These are phyloP conservation scores for Jackrogersella minutella DNA, from an alignment of 495 filamentous ascomycete genomes.

Conservation along the genomic window DNA sequence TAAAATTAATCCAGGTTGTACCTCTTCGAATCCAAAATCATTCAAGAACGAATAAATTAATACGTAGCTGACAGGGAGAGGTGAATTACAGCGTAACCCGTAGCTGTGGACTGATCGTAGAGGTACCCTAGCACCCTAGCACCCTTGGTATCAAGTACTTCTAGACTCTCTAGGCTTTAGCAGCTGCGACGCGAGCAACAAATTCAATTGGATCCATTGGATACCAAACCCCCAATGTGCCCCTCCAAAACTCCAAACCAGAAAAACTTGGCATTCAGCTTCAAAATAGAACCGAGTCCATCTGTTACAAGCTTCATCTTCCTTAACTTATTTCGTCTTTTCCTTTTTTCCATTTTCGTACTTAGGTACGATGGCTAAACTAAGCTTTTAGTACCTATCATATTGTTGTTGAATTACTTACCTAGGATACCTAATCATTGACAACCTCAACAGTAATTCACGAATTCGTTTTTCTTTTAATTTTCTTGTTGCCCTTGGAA, in stretches of 20 bases:
- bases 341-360: neutral
- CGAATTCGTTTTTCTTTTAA: neutral
- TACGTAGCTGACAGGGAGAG: constrained; percentile 8
- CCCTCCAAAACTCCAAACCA: constrained; percentile 22
- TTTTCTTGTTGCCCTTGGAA: neutral
- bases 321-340: constrained; percentile 2
- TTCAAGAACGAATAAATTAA: too few relatives aligned
- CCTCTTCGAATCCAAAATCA: neutral
- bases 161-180: too few relatives aligned
- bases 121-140: neutral
- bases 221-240: constrained; percentile 23
- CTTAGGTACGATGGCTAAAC: constrained; percentile 8
- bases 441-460: constrained; percentile 1
- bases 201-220: neutral
- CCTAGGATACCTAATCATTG: neutral
- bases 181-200: neutral
- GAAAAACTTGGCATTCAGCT: constrained; percentile 38
- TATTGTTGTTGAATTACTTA: constrained; percentile 1
- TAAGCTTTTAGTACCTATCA: neutral
- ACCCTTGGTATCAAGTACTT: neutral
- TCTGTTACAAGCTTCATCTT: constrained; percentile 27
- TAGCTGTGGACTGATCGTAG: neutral
- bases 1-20: neutral
- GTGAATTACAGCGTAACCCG: constrained; percentile 12
- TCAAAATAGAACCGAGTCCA: constrained; percentile 21